Percentiles rank a stretch among this genome's conserved stretches.
These are phyloP conservation scores for Aspergillus sclerotiicarbonarius DNA, from an alignment of 495 filamentous ascomycete species.

Conservation along the genomic window DNA sequence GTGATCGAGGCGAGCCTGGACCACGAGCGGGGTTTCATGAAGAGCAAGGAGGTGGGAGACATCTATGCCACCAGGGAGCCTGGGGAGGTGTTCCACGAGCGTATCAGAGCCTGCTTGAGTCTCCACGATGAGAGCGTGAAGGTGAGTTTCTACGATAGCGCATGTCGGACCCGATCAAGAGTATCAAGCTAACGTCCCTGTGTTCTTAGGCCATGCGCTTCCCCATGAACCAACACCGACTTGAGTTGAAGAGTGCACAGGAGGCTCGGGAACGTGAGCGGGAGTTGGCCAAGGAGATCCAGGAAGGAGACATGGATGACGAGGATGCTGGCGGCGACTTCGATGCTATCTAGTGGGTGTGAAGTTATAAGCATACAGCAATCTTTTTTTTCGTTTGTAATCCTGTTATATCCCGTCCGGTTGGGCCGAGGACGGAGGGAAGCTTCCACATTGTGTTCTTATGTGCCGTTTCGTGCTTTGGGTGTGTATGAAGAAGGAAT, in stretches of 20 bases:
- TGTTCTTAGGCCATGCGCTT: constrained; percentile 84
- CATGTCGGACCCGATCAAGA: neutral
- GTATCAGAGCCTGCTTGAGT: constrained; percentile 84
- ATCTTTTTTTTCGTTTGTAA: constrained; percentile 2
- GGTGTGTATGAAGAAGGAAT: constrained; percentile 35
- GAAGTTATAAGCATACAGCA: constrained; percentile 10
- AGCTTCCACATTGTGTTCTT: constrained; percentile 26
- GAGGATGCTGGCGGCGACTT: constrained; percentile 97
- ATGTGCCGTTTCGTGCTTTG: constrained; percentile 19
- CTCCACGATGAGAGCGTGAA: constrained; percentile 98
- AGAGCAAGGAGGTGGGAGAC: constrained; percentile 93
- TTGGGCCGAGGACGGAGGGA: constrained; percentile 6
- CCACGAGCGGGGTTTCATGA: constrained; percentile 94
- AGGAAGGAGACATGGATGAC: constrained; percentile 95
- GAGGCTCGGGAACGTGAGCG: constrained; percentile 94
- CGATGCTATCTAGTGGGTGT: constrained; percentile 78
- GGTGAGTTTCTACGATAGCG: constrained; percentile 50
- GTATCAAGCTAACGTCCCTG: neutral
- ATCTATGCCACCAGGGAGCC: constrained; percentile 95
- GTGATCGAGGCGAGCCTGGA: constrained; percentile 96
- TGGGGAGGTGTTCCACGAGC: constrained; percentile 93
- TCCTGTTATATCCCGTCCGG: constrained; percentile 9
- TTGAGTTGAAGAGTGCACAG: constrained; percentile 96
- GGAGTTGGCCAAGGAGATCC: constrained; percentile 97
- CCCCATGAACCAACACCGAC: constrained; percentile 98